These are phyloP conservation scores for Tetraselmis chui DNA, from an alignment of 139 green algal species.

Conservation along the genomic window DNA sequence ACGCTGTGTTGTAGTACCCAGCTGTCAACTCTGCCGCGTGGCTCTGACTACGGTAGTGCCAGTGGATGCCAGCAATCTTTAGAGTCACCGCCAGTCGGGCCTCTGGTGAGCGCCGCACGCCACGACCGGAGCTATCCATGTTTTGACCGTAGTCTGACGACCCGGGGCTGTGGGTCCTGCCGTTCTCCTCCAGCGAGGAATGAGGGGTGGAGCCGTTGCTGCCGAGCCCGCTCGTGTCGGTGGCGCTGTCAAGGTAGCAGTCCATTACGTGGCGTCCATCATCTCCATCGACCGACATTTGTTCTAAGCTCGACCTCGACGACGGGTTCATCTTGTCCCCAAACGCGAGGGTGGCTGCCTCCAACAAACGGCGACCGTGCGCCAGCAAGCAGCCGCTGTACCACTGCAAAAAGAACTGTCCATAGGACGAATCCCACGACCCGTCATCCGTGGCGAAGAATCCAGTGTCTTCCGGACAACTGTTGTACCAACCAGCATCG, in stretches of 20 bases:
- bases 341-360: constrained; percentile 25
- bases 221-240: constrained; percentile 2
- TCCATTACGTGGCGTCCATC: not conserved
- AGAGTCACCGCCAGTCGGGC: not conserved
- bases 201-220: constrained; percentile 1
- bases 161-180: constrained; percentile 3
- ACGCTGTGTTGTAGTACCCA: constrained; percentile 89
- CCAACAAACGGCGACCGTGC: constrained; percentile 47
- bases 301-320: not conserved
- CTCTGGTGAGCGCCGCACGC: not conserved
- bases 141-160: not conserved
- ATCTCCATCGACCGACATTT: not conserved
- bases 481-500: constrained; percentile 49
- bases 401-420: constrained; percentile 44
- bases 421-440: constrained; percentile 64
- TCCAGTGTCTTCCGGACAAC: constrained; percentile 38
- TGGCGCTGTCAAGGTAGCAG: not conserved
- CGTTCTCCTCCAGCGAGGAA: not conserved
- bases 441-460: constrained; percentile 54
- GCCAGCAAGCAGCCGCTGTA: constrained; percentile 39
- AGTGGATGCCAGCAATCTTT: constrained; percentile 59
- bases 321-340: not conserved
- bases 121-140: not conserved
- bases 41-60: constrained; percentile 80
- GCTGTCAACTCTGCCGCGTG: constrained; percentile 93